phyloP scores from a whole-genome alignment of 495 filamentous ascomycete species.

The Penicillium ochrochloron region DNA sequence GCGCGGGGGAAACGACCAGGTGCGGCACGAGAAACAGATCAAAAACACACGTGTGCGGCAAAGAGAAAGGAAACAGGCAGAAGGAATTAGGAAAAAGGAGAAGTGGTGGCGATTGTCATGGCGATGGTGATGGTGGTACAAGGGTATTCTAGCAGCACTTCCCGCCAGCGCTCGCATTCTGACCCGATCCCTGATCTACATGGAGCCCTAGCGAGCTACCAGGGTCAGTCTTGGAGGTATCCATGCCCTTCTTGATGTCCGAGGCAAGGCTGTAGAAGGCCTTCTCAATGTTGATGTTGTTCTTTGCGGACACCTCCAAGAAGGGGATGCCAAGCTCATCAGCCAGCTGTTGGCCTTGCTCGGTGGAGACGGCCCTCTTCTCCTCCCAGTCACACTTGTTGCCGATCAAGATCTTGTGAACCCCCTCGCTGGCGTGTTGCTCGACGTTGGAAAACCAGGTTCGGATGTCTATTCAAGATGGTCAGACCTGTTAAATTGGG shows the following conservation, averaged over 20 bases:
- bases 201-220: conserved; percentile 67
- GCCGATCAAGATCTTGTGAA: conserved; percentile 99
- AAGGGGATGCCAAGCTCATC: conserved; percentile 98
- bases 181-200: conserved; percentile 67
- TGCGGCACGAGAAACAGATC: conserved; percentile 18
- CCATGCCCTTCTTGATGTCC: conserved; percentile 91
- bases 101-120: conserved; percentile 8
- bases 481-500: conserved; percentile 3
- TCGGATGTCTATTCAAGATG: conserved; percentile 74
- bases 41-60: conserved; percentile 9
- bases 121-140: conserved; percentile 25
- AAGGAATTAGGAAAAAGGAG: conserved; percentile 19
- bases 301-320: conserved; percentile 97
- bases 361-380: conserved; percentile 90
- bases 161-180: conserved; percentile 63
- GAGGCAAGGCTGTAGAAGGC: conserved; percentile 94
- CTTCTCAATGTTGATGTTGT: conserved; percentile 99
- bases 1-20: conserved; percentile 20
- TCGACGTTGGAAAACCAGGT: conserved; percentile 99
- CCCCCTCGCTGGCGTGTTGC: conserved; percentile 97
- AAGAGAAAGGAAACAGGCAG: conserved; percentile 16
- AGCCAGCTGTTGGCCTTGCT: conserved; percentile 90
- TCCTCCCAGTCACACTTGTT: conserved; percentile 99
- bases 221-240: conserved; percentile 77
- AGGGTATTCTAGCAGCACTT: conserved; percentile 78